These are phyloP conservation scores for Pholiota microspora DNA, from an alignment of 768 basidiomycete species.

Conservation along the genomic window DNA sequence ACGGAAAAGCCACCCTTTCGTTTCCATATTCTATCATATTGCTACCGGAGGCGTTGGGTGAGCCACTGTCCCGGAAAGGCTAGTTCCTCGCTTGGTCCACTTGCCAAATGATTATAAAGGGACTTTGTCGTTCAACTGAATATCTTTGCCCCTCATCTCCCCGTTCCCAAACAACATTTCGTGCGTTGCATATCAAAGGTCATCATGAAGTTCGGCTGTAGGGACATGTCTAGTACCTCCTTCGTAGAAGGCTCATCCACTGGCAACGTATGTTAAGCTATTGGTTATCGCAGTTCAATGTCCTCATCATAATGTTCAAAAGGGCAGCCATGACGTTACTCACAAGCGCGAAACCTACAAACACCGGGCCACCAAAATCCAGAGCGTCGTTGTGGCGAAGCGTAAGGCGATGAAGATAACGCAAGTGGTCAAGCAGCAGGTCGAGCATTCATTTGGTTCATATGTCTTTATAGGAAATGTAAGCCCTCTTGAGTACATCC, in stretches of 20 bases:
- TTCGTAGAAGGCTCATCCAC: neutral
- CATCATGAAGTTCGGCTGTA: too few species aligned
- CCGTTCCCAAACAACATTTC: neutral
- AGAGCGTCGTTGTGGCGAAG: neutral
- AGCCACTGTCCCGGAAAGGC: neutral
- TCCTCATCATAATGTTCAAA: neutral
- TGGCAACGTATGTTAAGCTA: neutral
- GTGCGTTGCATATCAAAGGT: neutral
- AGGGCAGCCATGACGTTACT: neutral
- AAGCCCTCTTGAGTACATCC: slow-evolving; percentile 22
- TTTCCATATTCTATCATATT: too few species aligned
- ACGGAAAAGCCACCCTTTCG: too few species aligned
- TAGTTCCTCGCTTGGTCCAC: slow-evolving; percentile 7
- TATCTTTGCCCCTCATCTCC: neutral
- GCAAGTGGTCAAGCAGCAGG: slow-evolving; percentile 22
- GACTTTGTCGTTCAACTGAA: neutral
- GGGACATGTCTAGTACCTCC: neutral
- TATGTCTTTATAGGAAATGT: slow-evolving; percentile 65
- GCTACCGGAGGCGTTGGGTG: too few species aligned
- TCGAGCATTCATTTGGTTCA: too few species aligned
- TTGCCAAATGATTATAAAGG: slow-evolving; percentile 10
- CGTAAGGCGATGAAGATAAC: slow-evolving; percentile 21
- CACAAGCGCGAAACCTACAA: neutral
- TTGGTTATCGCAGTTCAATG: neutral
- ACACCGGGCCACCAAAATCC: neutral